Conservation (phyloP, 1,284 basidiomycete genomes). For the Marasmius oreades region DNA sequence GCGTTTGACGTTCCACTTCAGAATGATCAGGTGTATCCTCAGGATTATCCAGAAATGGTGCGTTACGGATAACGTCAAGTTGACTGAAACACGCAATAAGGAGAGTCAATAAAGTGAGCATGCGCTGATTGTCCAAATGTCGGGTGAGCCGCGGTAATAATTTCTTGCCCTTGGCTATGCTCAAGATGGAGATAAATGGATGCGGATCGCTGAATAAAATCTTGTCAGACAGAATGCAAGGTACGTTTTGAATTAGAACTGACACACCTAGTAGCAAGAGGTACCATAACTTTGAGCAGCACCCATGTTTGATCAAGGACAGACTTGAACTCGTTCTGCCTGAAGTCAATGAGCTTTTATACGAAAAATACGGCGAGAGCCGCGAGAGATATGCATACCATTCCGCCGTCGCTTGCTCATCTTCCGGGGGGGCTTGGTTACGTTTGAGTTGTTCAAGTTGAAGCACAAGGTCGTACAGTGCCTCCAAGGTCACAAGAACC, state of each 20-base stretch:
- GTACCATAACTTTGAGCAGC: conserved; percentile 82
- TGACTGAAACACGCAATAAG: conserved; percentile 93
- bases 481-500: conserved; percentile 79
- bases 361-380: conserved; percentile 4
- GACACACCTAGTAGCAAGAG: conserved; percentile 81
- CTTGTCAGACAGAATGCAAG: neutral
- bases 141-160: conserved; percentile 87
- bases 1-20: conserved; percentile 86
- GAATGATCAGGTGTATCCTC: conserved; percentile 61
- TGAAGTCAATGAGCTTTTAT: neutral
- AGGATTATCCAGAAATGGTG: conserved; percentile 65
- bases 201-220: conserved; percentile 72
- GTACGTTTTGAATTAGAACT: conserved; percentile 17
- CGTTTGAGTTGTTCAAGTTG: conserved; percentile 85
- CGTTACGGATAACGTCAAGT: conserved; percentile 83
- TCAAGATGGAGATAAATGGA: conserved; percentile 92
- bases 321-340: conserved; percentile 59
- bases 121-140: conserved; percentile 78
- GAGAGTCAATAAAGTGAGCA: conserved; percentile 86
- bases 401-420: conserved; percentile 44
- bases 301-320: conserved; percentile 78
- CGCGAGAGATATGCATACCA: conserved; percentile 45
- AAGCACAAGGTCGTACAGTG: conserved; percentile 83
- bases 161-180: conserved; percentile 90
- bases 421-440: conserved; percentile 67